Percentiles rank a stretch among this genome's conserved stretches.
Evolutionary conservation across 2,329 filamentous ascomycete species (phyloP).

Genomic region (Chaetomium strumarium): DNA sequence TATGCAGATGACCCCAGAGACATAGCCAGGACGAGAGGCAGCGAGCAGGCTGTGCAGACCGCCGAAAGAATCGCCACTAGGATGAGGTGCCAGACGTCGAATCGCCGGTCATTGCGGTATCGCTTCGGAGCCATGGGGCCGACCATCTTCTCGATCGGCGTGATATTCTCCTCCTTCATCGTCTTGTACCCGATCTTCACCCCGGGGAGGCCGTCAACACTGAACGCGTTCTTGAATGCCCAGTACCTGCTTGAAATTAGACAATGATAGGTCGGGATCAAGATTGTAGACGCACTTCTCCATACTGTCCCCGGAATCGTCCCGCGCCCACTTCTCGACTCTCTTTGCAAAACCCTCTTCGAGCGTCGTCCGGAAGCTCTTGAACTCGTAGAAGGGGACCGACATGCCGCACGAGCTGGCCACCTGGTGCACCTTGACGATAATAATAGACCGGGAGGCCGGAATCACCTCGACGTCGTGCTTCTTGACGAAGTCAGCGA

Average conservation of each 20-base stretch:
- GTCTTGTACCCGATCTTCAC: slow-evolving; percentile 31
- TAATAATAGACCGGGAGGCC: slow-evolving; percentile 33
- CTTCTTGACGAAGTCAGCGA: slow-evolving; percentile 31
- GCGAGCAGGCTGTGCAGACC: background rate
- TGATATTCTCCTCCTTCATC: slow-evolving; percentile 28
- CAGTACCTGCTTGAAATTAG: slow-evolving; percentile 30
- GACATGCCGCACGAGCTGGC: slow-evolving; percentile 37
- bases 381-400: slow-evolving; percentile 36
- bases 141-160: slow-evolving; percentile 37
- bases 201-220: slow-evolving; percentile 35
- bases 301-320: slow-evolving; percentile 34
- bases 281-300: slow-evolving; percentile 23
- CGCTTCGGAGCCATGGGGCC: slow-evolving; percentile 28
- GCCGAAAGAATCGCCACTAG: slow-evolving; percentile 16
- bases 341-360: slow-evolving; percentile 31
- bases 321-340: slow-evolving; percentile 28
- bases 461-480: slow-evolving; percentile 27
- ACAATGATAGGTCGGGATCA: background rate
- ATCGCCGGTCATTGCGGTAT: slow-evolving; percentile 8
- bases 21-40: background rate
- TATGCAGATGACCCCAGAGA: background rate
- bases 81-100: slow-evolving; percentile 16
- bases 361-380: slow-evolving; percentile 31
- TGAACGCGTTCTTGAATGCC: slow-evolving; percentile 36
- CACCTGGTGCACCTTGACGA: slow-evolving; percentile 36